A percentile compares a stretch with the other conserved stretches of the same genome.
phyloP scores from a whole-genome alignment of 2,329 filamentous ascomycete species.

The Podosphaera xanthii region DNA sequence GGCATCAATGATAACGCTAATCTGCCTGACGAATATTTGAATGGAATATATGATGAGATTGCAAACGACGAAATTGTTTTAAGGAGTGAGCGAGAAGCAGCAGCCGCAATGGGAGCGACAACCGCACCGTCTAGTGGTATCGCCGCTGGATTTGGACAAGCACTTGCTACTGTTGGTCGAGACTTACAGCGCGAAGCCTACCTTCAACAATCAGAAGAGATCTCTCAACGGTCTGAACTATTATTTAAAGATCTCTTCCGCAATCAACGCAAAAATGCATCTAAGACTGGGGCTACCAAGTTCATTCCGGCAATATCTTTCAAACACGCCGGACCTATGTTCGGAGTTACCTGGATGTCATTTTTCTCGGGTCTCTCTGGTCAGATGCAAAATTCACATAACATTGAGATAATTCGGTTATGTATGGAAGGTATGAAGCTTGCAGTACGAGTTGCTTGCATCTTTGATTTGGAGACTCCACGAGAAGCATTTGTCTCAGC shows the following conservation, averaged over 20 bases:
- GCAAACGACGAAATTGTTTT: conserved; percentile 78
- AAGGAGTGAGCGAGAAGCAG: conserved; percentile 73
- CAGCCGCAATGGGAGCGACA: conserved; percentile 49
- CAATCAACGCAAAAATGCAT: conserved; percentile 61
- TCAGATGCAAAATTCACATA: conserved; percentile 81
- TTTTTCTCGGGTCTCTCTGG: conserved; percentile 87
- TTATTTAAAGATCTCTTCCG: conserved; percentile 84
- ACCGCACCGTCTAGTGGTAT: conserved; percentile 42
- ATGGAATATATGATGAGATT: conserved; percentile 82
- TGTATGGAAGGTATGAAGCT: conserved; percentile 93
- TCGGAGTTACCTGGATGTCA: conserved; percentile 98
- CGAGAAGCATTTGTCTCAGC: conserved; percentile 87
- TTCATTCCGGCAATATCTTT: conserved; percentile 89
- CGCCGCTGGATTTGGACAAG: conserved; percentile 66
- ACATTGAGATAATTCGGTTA: conserved; percentile 72
- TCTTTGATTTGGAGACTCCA: conserved; percentile 84
- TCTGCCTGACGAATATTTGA: conserved; percentile 77
- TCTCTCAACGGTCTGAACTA: conserved; percentile 49
- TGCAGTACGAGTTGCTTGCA: conserved; percentile 75
- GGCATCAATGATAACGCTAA: conserved; percentile 95
- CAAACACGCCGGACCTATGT: conserved; percentile 93
- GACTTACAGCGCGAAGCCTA: conserved; percentile 86
- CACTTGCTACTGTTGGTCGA: conserved; percentile 73
- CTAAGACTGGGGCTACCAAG: conserved; percentile 38
- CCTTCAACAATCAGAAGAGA: conserved; percentile 85